These are phyloP conservation scores for Pseudozyma tsukubaensis DNA, from an alignment of 1,284 basidiomycete species.

Conservation along the genomic window DNA sequence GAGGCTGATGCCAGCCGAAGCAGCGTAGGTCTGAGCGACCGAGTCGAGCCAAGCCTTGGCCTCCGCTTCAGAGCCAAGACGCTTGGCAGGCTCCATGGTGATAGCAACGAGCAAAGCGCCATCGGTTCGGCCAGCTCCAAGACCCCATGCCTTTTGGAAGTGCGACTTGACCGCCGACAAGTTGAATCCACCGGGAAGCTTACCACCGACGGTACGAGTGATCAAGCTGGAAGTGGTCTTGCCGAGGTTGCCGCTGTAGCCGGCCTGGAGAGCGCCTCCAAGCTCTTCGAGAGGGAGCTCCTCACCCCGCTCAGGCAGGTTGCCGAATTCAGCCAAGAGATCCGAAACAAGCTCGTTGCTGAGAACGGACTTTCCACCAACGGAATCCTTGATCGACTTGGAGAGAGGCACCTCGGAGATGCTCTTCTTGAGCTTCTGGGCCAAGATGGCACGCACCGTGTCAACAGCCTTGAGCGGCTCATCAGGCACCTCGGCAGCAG, in stretches of 20 bases:
- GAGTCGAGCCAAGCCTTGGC: constrained; percentile 93
- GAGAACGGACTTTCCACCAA: constrained; percentile 96
- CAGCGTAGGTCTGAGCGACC: constrained; percentile 85
- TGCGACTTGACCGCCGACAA: constrained; percentile 85
- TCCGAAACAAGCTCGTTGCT: constrained; percentile 95
- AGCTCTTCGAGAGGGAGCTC: constrained; percentile 90
- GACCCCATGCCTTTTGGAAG: constrained; percentile 75
- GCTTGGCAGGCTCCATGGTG: constrained; percentile 92
- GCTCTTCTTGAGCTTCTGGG: constrained; percentile 97
- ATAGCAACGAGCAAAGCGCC: constrained; percentile 90
- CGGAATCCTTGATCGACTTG: constrained; percentile 97
- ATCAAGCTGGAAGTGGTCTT: constrained; percentile 94
- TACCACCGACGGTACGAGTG: constrained; percentile 89
- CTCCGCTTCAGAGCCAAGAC: constrained; percentile 88
- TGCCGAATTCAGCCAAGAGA: constrained; percentile 75
- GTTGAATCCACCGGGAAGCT: constrained; percentile 99
- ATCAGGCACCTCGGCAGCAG: constrained; percentile 80
- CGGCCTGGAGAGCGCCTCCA: constrained; percentile 83
- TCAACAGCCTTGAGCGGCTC: constrained; percentile 91
- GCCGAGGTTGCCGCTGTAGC: constrained; percentile 86
- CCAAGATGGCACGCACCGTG: constrained; percentile 87
- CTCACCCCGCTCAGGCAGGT: constrained; percentile 90
- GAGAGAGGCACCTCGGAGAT: constrained; percentile 87
- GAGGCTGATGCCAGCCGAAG: constrained; percentile 87
- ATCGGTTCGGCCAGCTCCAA: constrained; percentile 88